phyloP scores from a whole-genome alignment of 2,329 filamentous ascomycete genomes.

The Fusarium kyushuense region DNA sequence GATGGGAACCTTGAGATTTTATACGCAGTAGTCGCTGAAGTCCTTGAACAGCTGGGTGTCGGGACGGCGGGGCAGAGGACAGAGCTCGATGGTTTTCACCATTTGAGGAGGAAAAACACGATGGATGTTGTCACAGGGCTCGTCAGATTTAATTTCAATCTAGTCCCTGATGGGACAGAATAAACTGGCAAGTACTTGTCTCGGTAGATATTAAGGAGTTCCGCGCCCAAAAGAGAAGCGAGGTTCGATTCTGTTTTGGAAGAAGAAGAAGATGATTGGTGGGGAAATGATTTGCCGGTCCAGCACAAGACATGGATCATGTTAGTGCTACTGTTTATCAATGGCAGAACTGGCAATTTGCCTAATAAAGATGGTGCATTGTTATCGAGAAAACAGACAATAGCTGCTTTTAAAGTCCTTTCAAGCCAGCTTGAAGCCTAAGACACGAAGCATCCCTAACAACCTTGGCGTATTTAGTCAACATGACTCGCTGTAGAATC shows the following conservation, averaged over 20 bases:
- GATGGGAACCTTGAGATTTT: constrained; percentile 60
- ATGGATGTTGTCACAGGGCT: constrained; percentile 54
- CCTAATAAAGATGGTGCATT: constrained; percentile 21
- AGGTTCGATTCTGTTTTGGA: not conserved
- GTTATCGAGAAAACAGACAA: not conserved
- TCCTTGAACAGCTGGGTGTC: constrained; percentile 58
- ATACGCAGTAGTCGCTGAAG: constrained; percentile 58
- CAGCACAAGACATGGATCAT: not conserved
- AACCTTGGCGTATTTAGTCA: not conserved
- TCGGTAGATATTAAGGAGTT: not conserved
- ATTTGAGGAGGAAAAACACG: constrained; percentile 53
- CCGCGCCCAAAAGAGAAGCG: not conserved
- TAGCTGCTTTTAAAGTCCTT: not conserved
- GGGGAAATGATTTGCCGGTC: constrained; percentile 11
- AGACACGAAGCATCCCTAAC: fast-evolving
- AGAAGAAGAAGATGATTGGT: constrained; percentile 14
- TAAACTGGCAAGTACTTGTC: not conserved
- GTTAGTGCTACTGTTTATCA: constrained; percentile 4
- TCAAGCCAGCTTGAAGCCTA: not conserved
- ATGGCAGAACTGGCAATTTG: constrained; percentile 12
- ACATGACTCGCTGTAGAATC: not conserved
- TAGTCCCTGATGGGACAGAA: not conserved
- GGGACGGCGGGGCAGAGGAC: constrained; percentile 49
- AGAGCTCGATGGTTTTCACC: constrained; percentile 51
- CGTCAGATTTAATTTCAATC: constrained; percentile 34